Evolutionary conservation across 352 stramenopile genomes (phyloP).

Genomic region (Phytopythium chamaehyphon): DNA sequence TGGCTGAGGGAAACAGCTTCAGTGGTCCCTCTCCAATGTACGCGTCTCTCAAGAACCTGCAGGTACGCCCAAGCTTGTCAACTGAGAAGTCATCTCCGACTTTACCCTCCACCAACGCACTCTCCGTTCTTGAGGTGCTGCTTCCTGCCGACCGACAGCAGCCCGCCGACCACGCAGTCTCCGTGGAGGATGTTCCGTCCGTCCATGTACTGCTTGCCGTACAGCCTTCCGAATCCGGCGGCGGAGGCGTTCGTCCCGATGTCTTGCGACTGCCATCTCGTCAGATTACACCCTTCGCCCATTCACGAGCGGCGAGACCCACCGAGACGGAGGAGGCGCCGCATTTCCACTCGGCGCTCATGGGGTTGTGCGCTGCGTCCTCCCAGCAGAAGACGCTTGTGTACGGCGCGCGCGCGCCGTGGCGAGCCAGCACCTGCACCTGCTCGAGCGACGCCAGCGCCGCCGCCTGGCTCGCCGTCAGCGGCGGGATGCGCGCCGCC

Average conservation of each 20-base stretch:
- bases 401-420: conserved; percentile 74
- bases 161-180: conserved; percentile 66
- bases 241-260: conserved; percentile 38
- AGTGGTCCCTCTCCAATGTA: conserved; percentile 69
- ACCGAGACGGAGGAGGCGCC: conserved; percentile 68
- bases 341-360: conserved; percentile 74
- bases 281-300: neutral
- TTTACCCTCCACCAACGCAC: conserved; percentile 23
- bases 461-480: conserved; percentile 45
- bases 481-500: conserved; percentile 43
- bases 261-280: conserved; percentile 52
- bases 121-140: conserved; percentile 76
- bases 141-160: conserved; percentile 66
- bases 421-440: conserved; percentile 75
- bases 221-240: conserved; percentile 63
- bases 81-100: neutral
- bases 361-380: conserved; percentile 54
- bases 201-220: conserved; percentile 75
- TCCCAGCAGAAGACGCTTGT: conserved; percentile 78
- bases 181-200: conserved; percentile 75
- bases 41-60: conserved; percentile 53
- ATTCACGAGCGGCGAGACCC: conserved; percentile 3
- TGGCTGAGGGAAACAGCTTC: conserved; percentile 67
- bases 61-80: neutral
- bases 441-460: conserved; percentile 65